Percentiles rank a stretch among this genome's conserved stretches.
phyloP scores from a whole-genome alignment of 768 basidiomycete genomes.

The Glaciozyma martinii region DNA sequence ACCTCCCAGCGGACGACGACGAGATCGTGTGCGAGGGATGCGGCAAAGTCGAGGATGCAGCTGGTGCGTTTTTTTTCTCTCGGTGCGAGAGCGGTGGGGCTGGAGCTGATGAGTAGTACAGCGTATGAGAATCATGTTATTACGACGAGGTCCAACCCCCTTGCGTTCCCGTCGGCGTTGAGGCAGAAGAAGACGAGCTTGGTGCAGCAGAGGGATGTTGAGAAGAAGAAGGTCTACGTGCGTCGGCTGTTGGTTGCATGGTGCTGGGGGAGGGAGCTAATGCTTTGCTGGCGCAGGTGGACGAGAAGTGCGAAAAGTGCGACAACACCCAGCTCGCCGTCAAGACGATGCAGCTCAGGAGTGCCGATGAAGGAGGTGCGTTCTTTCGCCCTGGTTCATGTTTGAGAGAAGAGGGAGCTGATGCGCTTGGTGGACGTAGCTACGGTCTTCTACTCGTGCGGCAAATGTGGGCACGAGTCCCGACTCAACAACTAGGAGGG shows the following conservation, averaged over 20 bases:
- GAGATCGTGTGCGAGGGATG: constrained; percentile 84
- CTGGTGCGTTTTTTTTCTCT: constrained; percentile 24
- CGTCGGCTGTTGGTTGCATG: neutral
- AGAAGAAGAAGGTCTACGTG: constrained; percentile 36
- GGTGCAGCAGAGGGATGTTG: constrained; percentile 51
- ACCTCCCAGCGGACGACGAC: constrained; percentile 67
- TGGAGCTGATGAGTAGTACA: constrained; percentile 36
- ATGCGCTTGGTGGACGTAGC: neutral
- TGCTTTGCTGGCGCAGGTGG: constrained; percentile 50
- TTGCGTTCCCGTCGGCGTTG: constrained; percentile 85
- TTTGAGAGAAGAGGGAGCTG: neutral
- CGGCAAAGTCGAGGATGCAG: constrained; percentile 72
- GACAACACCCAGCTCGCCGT: constrained; percentile 25
- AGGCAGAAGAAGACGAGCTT: constrained; percentile 78
- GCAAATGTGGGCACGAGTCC: constrained; percentile 38
- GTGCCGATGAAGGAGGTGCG: constrained; percentile 28
- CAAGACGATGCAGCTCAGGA: constrained; percentile 31
- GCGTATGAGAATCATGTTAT: constrained; percentile 89
- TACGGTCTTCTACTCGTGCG: constrained; percentile 32
- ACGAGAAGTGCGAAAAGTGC: constrained; percentile 70
- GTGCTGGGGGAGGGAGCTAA: neutral
- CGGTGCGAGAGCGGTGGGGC: neutral
- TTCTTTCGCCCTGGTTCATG: neutral
- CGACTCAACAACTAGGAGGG: constrained; percentile 38
- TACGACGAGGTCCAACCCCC: constrained; percentile 79